Evolutionary conservation across 2,329 filamentous ascomycete species (phyloP), one percentile per base, ranked within the genome.

Genomic region (Penicillium sp.): DNA sequence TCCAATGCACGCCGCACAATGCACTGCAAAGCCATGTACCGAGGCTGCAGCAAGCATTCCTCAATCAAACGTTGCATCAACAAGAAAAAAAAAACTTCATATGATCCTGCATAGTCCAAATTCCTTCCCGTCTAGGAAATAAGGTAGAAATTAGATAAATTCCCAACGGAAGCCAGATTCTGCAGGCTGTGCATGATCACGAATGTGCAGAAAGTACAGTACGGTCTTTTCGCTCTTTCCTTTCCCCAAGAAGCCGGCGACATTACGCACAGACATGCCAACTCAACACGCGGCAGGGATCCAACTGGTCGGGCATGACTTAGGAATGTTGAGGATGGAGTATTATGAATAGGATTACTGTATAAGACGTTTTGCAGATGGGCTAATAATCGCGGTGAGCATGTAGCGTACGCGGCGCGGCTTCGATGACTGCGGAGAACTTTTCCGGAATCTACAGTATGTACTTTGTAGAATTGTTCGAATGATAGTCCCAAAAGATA

Each of bases 1-100:
- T 69, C 68, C 68, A 68, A 67, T 69, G 66, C 65, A 70, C 64
- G 63, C 59, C 53, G 64, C 47, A 53, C 59, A 37, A 59, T 33
- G 63, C 53, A 65, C 60, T 53, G 56, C 51, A 55, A 30, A 19
- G 15, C 56, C 40, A 60, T 59, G 26, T 58, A 24, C 37, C 53
- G 19, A 35, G 35, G 26, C 61, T 53, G 59, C 58, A 51, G 60
- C 35, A 35, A 38, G 44, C 45, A 62, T 59, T 56, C 38, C 10
- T 26, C 50, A 42, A 8, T 50, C 26, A 30, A 51, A 47, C 38
- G 50, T 61, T 63, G 54, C 61, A 60, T 63, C 10, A 53, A 42
- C 37, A 13, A n/a, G 28, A 53, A 17, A 13, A 33, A 35, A 38
- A 33, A 12, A 12, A 33, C 37, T 58, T 50, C 1, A 12, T 24